phyloP scores from a whole-genome alignment of 202 grass and related monocot genomes.

The Bolboschoenoplectus hybrid region DNA sequence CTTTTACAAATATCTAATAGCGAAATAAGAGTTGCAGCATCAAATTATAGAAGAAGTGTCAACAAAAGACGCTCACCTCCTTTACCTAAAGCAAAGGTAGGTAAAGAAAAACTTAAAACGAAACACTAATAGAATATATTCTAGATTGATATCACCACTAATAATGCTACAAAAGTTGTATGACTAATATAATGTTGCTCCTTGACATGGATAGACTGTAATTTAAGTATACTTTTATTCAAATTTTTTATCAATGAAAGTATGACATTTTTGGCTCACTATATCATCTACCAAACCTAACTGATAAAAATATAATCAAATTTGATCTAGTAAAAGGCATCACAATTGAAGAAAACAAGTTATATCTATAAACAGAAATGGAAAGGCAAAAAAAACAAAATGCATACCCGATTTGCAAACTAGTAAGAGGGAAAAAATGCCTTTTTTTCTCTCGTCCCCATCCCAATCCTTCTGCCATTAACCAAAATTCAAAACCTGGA shows the following conservation, averaged over 20 bases:
- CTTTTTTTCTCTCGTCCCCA: constrained; percentile 39
- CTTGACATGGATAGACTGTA: not conserved
- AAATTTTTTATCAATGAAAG: not conserved
- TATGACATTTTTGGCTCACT: not conserved
- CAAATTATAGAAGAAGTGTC: not conserved
- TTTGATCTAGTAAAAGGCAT: constrained; percentile 7
- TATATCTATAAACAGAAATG: not conserved
- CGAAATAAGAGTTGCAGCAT: not conserved
- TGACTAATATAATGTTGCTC: not conserved
- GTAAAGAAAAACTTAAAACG: constrained; percentile 8
- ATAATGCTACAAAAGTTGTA: constrained; percentile 6
- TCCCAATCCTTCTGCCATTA: constrained; percentile 39
- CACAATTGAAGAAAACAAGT: constrained; percentile 6
- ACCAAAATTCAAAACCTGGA: constrained; percentile 19
- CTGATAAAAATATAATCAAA: not conserved
- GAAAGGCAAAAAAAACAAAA: constrained; percentile 12
- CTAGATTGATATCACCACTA: not conserved
- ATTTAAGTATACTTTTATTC: not conserved
- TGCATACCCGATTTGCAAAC: constrained; percentile 57
- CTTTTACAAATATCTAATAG: constrained; percentile 23
- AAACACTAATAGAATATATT: constrained; percentile 28
- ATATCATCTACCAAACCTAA: not conserved
- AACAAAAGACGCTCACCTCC: not conserved
- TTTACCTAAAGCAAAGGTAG: not conserved
- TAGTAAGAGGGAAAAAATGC: constrained; percentile 47